Evolutionary conservation across 805 yeast species (phyloP).

Genomic region (Spathaspora passalidarum): DNA sequence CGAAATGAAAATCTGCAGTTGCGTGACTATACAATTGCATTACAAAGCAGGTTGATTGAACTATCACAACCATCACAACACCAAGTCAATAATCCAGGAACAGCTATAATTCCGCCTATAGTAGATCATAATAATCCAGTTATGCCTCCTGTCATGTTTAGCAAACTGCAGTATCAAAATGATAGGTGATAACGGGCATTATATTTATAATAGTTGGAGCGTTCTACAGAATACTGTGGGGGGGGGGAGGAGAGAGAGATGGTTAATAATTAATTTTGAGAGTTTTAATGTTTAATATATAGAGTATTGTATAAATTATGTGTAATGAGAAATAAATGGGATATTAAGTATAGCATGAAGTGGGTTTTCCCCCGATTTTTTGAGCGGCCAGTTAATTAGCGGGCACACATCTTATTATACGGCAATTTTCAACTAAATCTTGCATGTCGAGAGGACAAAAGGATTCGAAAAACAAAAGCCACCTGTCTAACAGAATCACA

Average conservation of each 20-base stretch:
- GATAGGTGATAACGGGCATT: not conserved
- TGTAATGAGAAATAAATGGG: not conserved
- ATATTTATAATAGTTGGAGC: no score
- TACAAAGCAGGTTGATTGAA: conserved; percentile 66
- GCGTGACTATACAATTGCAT: conserved; percentile 66
- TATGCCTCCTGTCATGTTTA: conserved; percentile 14
- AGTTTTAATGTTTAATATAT: not conserved
- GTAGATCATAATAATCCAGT: conserved; percentile 39
- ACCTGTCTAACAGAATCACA: not conserved
- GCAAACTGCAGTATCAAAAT: conserved; percentile 6
- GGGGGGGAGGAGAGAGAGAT: no score
- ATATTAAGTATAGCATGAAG: no score
- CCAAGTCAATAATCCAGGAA: conserved; percentile 8
- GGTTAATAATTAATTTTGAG: not conserved
- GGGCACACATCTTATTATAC: not conserved
- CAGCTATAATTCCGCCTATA: conserved; percentile 25
- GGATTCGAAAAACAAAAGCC: not conserved
- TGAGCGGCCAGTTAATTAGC: not conserved
- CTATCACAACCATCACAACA: conserved; percentile 17
- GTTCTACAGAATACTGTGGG: no score
- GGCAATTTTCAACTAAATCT: not conserved
- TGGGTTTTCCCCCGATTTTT: no score
- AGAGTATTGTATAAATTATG: not conserved
- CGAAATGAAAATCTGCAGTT: conserved; percentile 68
- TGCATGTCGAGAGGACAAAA: not conserved